A percentile compares a stretch with the other conserved stretches of the same genome.
Evolutionary conservation across 2,329 filamentous ascomycete species (phyloP).

Genomic region (Aspergillus fumigatiaffinis): DNA sequence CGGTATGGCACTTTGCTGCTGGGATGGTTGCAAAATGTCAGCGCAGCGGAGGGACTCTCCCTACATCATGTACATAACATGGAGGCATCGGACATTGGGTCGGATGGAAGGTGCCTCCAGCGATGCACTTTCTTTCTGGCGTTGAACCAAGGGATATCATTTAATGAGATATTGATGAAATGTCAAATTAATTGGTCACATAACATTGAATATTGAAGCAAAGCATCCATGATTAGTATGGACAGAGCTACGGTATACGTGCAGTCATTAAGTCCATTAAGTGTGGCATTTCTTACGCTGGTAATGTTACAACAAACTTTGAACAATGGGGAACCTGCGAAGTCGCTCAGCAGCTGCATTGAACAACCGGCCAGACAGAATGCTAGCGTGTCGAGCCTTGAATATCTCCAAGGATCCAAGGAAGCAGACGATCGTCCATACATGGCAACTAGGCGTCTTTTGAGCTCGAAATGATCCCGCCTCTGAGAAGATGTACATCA

Average conservation of each 20-base stretch:
- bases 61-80: constrained; percentile 17
- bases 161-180: constrained; percentile 14
- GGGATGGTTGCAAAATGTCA: constrained; percentile 3
- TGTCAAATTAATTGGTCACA: constrained; percentile 12
- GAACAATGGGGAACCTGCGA: background rate
- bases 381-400: background rate
- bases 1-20: constrained; percentile 1
- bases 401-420: background rate
- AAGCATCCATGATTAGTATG: background rate
- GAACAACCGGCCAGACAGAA: background rate
- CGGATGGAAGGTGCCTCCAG: constrained; percentile 7
- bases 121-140: constrained; percentile 11
- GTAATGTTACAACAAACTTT: background rate
- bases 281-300: background rate
- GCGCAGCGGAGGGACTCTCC: background rate
- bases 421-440: background rate
- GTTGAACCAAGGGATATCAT: constrained; percentile 14
- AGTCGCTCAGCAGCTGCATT: background rate
- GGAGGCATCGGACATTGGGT: constrained; percentile 3
- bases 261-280: background rate
- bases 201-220: background rate
- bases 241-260: background rate
- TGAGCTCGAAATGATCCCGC: background rate
- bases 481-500: background rate
- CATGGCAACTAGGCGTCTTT: background rate